phyloP scores from a whole-genome alignment of 129 eudicot species.

The Centrapalus pauciflorus region DNA sequence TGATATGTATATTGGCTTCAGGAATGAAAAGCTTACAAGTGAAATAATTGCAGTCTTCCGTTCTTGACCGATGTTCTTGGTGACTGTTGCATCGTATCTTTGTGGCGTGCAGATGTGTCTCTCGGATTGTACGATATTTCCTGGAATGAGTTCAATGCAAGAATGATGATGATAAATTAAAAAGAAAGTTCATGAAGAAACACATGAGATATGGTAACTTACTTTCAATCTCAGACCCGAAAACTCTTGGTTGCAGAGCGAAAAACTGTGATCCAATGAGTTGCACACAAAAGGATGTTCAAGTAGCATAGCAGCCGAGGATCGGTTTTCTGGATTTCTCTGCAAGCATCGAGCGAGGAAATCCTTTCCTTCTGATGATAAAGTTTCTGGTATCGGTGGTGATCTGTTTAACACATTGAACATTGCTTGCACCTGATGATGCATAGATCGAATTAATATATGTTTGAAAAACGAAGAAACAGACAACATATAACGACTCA shows the following conservation, averaged over 20 bases:
- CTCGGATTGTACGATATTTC: conserved; percentile 29
- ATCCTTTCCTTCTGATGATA: conserved; percentile 85
- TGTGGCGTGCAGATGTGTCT: conserved; percentile 16
- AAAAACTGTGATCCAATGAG: conserved; percentile 36
- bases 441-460: background rate
- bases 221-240: conserved; percentile 43
- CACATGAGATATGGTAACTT: conserved; percentile 5
- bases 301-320: conserved; percentile 60
- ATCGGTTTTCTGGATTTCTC: conserved; percentile 79
- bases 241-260: conserved; percentile 38
- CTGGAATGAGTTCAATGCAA: conserved; percentile 35
- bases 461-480: background rate
- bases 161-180: background rate
- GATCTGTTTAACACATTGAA: conserved; percentile 61
- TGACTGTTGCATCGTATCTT: conserved; percentile 31
- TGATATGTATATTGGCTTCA: no score
- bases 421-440: conserved; percentile 69
- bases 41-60: conserved; percentile 33
- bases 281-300: conserved; percentile 68
- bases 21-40: conserved; percentile 31
- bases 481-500: conserved; percentile 15
- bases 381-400: conserved; percentile 71
- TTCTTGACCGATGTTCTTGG: conserved; percentile 26
- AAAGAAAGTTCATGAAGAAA: background rate
- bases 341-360: conserved; percentile 64